A percentile compares a stretch with the other conserved stretches of the same genome.
Conservation (phyloP, 108 stramenopile genomes). For the Skeletonema potamos region DNA sequence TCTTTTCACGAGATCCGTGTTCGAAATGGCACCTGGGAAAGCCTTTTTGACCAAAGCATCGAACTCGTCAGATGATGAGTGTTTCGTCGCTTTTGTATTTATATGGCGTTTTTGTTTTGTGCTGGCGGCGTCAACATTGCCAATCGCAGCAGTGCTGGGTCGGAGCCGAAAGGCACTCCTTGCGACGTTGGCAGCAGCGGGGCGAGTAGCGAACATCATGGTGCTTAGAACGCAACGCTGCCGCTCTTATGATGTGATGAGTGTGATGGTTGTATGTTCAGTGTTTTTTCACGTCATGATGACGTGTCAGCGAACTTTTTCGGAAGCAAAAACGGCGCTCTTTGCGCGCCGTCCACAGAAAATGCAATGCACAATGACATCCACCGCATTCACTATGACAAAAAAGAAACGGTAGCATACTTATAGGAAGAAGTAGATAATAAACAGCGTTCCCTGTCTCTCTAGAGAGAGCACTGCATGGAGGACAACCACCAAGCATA, state of each 20-base stretch:
- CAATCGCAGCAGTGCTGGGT: background rate
- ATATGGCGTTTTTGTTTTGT: background rate
- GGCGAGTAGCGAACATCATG: background rate
- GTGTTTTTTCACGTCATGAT: conserved; percentile 3
- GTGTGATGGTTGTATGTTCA: too few relatives aligned
- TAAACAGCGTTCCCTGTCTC: too few relatives aligned
- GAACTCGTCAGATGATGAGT: background rate
- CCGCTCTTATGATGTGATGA: background rate
- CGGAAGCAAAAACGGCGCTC: too few relatives aligned
- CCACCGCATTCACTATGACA: too few relatives aligned
- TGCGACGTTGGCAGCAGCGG: background rate
- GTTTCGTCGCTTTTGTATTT: too few relatives aligned
- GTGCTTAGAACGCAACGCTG: background rate
- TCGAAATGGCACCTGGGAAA: conserved; percentile 54
- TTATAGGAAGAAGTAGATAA: too few relatives aligned
- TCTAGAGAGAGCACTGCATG: too few relatives aligned
- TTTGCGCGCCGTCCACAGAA: too few relatives aligned
- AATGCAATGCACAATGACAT: too few relatives aligned
- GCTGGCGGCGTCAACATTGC: background rate
- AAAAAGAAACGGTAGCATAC: too few relatives aligned
- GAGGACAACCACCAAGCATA: too few relatives aligned
- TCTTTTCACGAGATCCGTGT: conserved; percentile 32
- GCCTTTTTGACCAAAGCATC: background rate
- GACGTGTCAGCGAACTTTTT: too few relatives aligned
- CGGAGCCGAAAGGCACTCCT: background rate